phyloP scores from a whole-genome alignment of 2,329 filamentous ascomycete genomes.

The Tolypocladium album region DNA sequence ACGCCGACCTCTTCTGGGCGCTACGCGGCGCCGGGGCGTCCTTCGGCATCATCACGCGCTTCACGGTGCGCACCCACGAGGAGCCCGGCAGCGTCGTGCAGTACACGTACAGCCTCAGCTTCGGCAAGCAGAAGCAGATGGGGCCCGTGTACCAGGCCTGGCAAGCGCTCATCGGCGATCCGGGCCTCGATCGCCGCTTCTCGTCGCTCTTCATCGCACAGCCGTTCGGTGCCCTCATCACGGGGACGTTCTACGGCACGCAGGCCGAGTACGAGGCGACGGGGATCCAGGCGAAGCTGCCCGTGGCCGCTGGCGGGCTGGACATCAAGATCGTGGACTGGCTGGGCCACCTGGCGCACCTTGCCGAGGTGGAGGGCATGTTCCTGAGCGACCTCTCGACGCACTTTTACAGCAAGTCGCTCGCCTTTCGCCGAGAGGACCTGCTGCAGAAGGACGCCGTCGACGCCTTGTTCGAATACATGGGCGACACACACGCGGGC shows the following conservation, averaged over 20 bases:
- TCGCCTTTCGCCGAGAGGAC: conserved; percentile 40
- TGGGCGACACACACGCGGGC: conserved; percentile 36
- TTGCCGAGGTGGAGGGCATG: conserved; percentile 37
- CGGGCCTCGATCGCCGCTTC: conserved; percentile 46
- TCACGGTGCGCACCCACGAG: conserved; percentile 43
- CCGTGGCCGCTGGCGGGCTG: conserved; percentile 21
- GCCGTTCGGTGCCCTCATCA: conserved; percentile 42
- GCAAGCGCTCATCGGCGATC: conserved; percentile 45
- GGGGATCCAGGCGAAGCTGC: conserved; percentile 37
- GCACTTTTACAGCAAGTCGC: conserved; percentile 46
- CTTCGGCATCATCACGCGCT: conserved; percentile 47
- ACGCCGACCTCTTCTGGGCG: conserved; percentile 45
- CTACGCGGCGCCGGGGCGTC: conserved; percentile 44
- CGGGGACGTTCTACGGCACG: conserved; percentile 51
- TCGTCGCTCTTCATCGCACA: conserved; percentile 44
- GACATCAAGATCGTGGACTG: conserved; percentile 48
- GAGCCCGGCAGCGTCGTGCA: conserved; percentile 46
- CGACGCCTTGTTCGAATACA: conserved; percentile 39
- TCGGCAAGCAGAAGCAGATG: conserved; percentile 35
- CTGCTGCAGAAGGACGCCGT: conserved; percentile 33
- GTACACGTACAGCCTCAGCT: conserved; percentile 44
- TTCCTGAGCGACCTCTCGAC: conserved; percentile 34
- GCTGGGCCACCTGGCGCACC: conserved; percentile 45
- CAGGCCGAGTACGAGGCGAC: conserved; percentile 41
- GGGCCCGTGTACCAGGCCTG: conserved; percentile 42